A percentile compares a stretch with the other conserved stretches of the same genome.
These are phyloP conservation scores for Globisporangium polare DNA, from an alignment of 352 stramenopile species.

Conservation along the genomic window DNA sequence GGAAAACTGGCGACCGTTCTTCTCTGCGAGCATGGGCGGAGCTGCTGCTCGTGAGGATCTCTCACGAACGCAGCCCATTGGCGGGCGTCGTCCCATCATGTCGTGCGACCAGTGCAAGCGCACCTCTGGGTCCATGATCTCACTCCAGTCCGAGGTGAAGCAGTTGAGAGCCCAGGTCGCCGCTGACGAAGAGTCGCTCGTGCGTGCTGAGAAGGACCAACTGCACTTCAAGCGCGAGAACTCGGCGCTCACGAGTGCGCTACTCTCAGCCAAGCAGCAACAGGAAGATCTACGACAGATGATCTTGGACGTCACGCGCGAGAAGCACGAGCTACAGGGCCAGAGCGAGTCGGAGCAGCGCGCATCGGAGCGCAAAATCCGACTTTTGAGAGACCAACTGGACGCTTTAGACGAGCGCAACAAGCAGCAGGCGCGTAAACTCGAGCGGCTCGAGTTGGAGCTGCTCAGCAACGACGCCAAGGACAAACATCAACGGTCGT, in stretches of 20 bases:
- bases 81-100: not conserved
- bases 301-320: constrained; percentile 38
- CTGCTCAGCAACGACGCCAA: not conserved
- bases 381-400: constrained; percentile 33
- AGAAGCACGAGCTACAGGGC: constrained; percentile 53
- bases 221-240: constrained; percentile 43
- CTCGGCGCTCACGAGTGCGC: constrained; percentile 31
- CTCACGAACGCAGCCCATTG: constrained; percentile 20
- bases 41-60: constrained; percentile 25
- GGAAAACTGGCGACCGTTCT: constrained; percentile 21
- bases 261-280: constrained; percentile 45
- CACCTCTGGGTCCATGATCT: constrained; percentile 26
- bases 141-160: constrained; percentile 45
- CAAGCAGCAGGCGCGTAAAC: constrained; percentile 8
- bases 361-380: constrained; percentile 24
- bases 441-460: constrained; percentile 17
- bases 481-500: not conserved
- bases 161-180: constrained; percentile 35
- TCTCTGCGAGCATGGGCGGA: constrained; percentile 19
- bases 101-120: constrained; percentile 41
- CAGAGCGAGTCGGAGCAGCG: constrained; percentile 32
- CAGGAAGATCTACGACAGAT: constrained; percentile 49
- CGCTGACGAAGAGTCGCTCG: constrained; percentile 40
- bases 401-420: constrained; percentile 23
- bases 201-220: constrained; percentile 39